Conservation (phyloP, 169 alveolate genomes). For the Cryptosporidium sp. region DNA sequence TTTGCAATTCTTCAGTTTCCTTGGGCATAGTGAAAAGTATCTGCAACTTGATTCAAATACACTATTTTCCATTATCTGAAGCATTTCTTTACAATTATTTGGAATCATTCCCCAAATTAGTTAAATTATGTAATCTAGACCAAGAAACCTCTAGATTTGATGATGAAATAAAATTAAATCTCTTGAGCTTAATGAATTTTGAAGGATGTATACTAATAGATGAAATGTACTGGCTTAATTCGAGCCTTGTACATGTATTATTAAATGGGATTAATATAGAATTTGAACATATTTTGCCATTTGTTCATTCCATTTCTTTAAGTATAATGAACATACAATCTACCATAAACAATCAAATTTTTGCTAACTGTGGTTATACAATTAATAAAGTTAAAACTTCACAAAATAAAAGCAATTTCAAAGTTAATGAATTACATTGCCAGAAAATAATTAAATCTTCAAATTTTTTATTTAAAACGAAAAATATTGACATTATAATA, state of each 20-base stretch:
- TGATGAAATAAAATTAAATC: neutral
- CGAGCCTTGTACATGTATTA: constrained; percentile 1
- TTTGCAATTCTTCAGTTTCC: constrained; percentile 16
- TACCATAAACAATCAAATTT: neutral
- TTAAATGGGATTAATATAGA: neutral
- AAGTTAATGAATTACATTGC: neutral
- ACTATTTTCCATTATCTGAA: constrained; percentile 13
- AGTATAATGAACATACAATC: constrained; percentile 15
- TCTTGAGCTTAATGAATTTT: neutral
- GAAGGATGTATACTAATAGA: constrained; percentile 6
- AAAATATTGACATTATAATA: constrained; percentile 41
- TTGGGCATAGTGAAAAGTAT: constrained; percentile 12
- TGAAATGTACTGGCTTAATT: constrained; percentile 33
- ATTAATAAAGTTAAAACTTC: neutral
- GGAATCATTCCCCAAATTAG: constrained; percentile 55
- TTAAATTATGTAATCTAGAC: neutral
- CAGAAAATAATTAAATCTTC: neutral
- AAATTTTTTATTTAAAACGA: constrained; percentile 26
- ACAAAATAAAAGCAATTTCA: neutral
- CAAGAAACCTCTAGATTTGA: neutral
- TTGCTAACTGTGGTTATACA: neutral
- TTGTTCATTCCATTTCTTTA: constrained; percentile 20
- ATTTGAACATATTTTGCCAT: constrained; percentile 42
- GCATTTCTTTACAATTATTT: constrained; percentile 21
- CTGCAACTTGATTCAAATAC: constrained; percentile 24